A percentile compares a stretch with the other conserved stretches of the same genome.
Conservation (phyloP, 176 grass and related monocot genomes). For the Guadua angustifolia region DNA sequence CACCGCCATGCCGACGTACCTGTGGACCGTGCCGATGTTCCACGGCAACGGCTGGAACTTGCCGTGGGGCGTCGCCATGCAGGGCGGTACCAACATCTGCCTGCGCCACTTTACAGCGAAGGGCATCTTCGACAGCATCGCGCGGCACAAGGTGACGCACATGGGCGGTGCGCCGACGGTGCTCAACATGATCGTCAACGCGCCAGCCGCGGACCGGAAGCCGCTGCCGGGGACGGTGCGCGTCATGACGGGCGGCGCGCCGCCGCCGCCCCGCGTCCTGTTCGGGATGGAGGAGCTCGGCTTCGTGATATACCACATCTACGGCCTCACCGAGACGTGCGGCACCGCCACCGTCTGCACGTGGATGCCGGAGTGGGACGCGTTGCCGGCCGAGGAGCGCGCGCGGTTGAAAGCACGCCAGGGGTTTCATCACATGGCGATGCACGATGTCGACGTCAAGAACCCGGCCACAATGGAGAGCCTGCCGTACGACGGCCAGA, state of each 20-base stretch:
- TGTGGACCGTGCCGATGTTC: constrained; percentile 72
- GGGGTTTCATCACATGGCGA: constrained; percentile 48
- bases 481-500: constrained; percentile 44
- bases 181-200: constrained; percentile 55
- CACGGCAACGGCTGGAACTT: constrained; percentile 70
- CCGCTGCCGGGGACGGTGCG: constrained; percentile 32
- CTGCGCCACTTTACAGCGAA: constrained; percentile 39
- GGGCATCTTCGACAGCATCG: constrained; percentile 55
- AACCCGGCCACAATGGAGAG: constrained; percentile 50
- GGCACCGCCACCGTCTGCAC: constrained; percentile 48
- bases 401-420: constrained; percentile 50
- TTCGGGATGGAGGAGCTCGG: constrained; percentile 49
- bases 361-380: constrained; percentile 66
- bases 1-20: constrained; percentile 46
- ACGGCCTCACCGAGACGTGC: constrained; percentile 63
- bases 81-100: constrained; percentile 68
- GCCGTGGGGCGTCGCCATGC: constrained; percentile 57
- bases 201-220: not conserved
- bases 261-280: constrained; percentile 48
- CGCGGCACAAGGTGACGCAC: constrained; percentile 48
- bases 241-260: constrained; percentile 56
- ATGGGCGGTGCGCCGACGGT: constrained; percentile 59
- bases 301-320: constrained; percentile 51
- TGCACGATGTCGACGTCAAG: constrained; percentile 55
- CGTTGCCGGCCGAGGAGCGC: constrained; percentile 38